A percentile compares a stretch with the other conserved stretches of the same genome.
Evolutionary conservation across 805 yeast genomes (phyloP).

Genomic region (Candida railenensis): DNA sequence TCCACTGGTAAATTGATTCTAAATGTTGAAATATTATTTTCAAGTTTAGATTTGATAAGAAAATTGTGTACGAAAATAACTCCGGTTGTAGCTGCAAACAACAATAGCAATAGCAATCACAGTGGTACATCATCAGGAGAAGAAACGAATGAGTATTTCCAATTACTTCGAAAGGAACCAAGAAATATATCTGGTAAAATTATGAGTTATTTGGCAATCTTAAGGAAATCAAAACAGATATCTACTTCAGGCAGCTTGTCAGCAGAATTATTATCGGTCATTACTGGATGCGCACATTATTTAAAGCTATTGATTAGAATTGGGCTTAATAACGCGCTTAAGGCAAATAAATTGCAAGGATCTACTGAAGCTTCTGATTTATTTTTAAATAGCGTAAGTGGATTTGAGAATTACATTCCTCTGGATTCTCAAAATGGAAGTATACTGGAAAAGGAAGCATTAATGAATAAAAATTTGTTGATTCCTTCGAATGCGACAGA

Average conservation of each 20-base stretch:
- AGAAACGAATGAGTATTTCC: slow-evolving; percentile 25
- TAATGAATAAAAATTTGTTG: slow-evolving; percentile 41
- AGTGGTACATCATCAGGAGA: neutral
- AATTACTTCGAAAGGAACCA: slow-evolving; percentile 59
- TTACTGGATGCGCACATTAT: slow-evolving; percentile 91
- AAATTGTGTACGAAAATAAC: slow-evolving; percentile 14
- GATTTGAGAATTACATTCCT: slow-evolving; percentile 18
- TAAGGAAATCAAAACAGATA: slow-evolving; percentile 57
- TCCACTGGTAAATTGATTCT: slow-evolving; percentile 72
- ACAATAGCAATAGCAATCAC: neutral
- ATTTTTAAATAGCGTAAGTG: slow-evolving; percentile 55
- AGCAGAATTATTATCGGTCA: slow-evolving; percentile 71
- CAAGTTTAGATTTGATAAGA: slow-evolving; percentile 60
- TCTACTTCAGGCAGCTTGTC: slow-evolving; percentile 47
- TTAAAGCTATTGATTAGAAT: slow-evolving; percentile 79
- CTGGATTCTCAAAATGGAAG: neutral
- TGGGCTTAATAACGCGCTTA: slow-evolving; percentile 77
- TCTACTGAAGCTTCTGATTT: slow-evolving; percentile 61
- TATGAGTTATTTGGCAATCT: slow-evolving; percentile 81
- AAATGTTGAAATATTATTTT: slow-evolving; percentile 73
- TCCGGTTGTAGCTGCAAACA: neutral
- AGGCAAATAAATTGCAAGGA: slow-evolving; percentile 54
- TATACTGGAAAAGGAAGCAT: slow-evolving; percentile 15
- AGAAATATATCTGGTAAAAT: slow-evolving; percentile 84
- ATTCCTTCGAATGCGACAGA: slow-evolving; percentile 69